Evolutionary conservation across 768 basidiomycete species (phyloP).

Genomic region (Crassisporium funariophilum): DNA sequence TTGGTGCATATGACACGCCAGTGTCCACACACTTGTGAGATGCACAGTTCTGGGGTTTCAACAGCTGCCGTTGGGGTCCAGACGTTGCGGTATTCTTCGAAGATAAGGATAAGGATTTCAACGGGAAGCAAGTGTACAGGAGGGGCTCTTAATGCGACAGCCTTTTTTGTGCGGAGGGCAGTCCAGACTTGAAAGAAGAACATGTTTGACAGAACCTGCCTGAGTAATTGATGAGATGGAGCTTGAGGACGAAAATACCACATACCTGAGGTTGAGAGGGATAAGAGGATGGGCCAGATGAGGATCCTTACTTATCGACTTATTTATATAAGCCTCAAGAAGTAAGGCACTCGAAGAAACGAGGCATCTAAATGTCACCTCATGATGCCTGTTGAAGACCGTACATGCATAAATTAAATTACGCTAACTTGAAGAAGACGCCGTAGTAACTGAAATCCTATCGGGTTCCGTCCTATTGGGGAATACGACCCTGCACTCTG

Average conservation of each 20-base stretch:
- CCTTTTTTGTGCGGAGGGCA: no score
- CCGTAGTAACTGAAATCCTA: conserved; percentile 1
- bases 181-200: no score
- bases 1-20: conserved; percentile 19
- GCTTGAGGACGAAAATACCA: no score
- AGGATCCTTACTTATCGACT: no score
- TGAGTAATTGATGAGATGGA: no score
- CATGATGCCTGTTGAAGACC: conserved; percentile 4
- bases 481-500: no score
- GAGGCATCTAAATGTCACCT: conserved; percentile 6
- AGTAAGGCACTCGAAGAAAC: conserved; percentile 11
- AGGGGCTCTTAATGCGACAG: no score
- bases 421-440: conserved; percentile 7
- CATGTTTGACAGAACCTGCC: no score
- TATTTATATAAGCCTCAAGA: conserved; percentile 1
- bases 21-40: conserved; percentile 22
- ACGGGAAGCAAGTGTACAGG: conserved; percentile 17
- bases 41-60: conserved; percentile 8
- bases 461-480: conserved; percentile 3
- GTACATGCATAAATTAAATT: conserved; percentile 5
- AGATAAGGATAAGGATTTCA: conserved; percentile 22
- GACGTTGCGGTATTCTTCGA: conserved; percentile 18
- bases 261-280: no score
- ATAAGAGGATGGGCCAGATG: no score
- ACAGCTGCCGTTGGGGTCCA: neutral